Evolutionary conservation across 306 rosid species (phyloP).

Genomic region (Quercus aquifolioides): DNA sequence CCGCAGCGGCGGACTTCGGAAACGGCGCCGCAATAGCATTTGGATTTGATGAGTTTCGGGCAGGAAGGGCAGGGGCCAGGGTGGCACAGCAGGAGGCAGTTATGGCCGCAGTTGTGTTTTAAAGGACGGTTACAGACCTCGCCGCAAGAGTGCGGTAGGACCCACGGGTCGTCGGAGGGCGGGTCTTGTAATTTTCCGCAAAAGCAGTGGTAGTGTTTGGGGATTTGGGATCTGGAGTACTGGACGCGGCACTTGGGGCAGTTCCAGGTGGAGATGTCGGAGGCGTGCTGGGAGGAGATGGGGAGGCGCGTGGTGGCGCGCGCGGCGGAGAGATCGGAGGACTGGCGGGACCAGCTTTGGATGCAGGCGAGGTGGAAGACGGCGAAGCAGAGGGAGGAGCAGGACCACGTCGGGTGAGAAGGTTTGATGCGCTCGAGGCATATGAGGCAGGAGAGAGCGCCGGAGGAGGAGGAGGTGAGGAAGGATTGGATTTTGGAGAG

Average conservation of each 20-base stretch:
- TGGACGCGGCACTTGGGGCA: constrained; percentile 88
- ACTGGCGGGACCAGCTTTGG: constrained; percentile 90
- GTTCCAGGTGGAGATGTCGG: constrained; percentile 66
- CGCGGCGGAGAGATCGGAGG: constrained; percentile 61
- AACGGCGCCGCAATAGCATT: constrained; percentile 66
- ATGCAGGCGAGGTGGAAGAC: constrained; percentile 90
- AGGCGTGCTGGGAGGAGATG: constrained; percentile 38
- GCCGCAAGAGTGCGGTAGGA: constrained; percentile 91
- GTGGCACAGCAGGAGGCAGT: constrained; percentile 78
- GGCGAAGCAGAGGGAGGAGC: constrained; percentile 81
- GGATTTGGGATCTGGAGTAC: constrained; percentile 60
- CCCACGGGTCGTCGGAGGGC: constrained; percentile 80
- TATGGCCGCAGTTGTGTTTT: constrained; percentile 75
- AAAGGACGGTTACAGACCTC: constrained; percentile 73
- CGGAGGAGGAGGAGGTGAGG: constrained; percentile 88
- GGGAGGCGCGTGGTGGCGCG: constrained; percentile 84
- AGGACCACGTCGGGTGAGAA: constrained; percentile 89
- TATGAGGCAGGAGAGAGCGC: constrained; percentile 86
- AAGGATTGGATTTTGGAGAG: constrained; percentile 88
- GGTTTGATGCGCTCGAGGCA: constrained; percentile 90
- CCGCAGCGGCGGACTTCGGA: constrained; percentile 76
- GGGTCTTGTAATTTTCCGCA: constrained; percentile 82
- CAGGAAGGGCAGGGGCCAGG: constrained; percentile 97
- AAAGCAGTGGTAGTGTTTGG: constrained; percentile 67
- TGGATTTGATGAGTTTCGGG: constrained; percentile 68